Percentiles rank a stretch among this genome's conserved stretches.
Conservation (phyloP, 176 grass and related monocot species). For the Oropetium thomaeum region DNA sequence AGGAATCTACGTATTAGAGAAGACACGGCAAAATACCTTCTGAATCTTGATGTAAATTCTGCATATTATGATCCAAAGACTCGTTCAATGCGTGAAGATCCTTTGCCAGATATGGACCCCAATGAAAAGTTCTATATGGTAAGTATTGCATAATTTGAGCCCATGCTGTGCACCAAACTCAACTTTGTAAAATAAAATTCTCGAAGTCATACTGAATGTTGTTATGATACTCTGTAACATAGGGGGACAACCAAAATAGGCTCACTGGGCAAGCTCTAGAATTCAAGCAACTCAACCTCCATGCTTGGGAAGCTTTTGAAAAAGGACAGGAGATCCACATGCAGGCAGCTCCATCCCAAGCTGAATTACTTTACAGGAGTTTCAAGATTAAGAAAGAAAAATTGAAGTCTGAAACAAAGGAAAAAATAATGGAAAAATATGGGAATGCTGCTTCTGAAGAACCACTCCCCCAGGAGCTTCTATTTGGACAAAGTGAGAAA, state of each 20-base stretch:
- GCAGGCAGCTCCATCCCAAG: constrained; percentile 94
- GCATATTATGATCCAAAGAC: constrained; percentile 97
- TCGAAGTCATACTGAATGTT: not conserved
- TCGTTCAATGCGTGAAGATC: constrained; percentile 95
- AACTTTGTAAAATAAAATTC: not conserved
- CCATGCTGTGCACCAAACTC: not conserved
- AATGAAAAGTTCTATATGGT: constrained; percentile 97
- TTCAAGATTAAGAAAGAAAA: constrained; percentile 83
- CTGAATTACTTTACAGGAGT: constrained; percentile 76
- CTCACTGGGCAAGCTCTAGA: constrained; percentile 87
- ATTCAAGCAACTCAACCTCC: constrained; percentile 87
- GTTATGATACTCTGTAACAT: not conserved
- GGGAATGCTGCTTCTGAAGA: constrained; percentile 93
- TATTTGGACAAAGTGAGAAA: constrained; percentile 84
- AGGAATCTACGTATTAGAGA: constrained; percentile 92
- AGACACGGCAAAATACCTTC: constrained; percentile 89
- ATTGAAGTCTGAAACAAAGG: constrained; percentile 71
- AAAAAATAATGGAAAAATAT: constrained; percentile 92
- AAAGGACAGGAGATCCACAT: constrained; percentile 96
- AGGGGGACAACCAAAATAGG: constrained; percentile 97
- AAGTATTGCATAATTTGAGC: constrained; percentile 13
- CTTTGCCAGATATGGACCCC: constrained; percentile 80
- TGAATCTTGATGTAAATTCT: constrained; percentile 95
- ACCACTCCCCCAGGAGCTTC: constrained; percentile 65
- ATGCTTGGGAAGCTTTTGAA: constrained; percentile 90